These are phyloP conservation scores for Russula compacta DNA, from an alignment of 768 basidiomycete genomes.

Conservation along the genomic window DNA sequence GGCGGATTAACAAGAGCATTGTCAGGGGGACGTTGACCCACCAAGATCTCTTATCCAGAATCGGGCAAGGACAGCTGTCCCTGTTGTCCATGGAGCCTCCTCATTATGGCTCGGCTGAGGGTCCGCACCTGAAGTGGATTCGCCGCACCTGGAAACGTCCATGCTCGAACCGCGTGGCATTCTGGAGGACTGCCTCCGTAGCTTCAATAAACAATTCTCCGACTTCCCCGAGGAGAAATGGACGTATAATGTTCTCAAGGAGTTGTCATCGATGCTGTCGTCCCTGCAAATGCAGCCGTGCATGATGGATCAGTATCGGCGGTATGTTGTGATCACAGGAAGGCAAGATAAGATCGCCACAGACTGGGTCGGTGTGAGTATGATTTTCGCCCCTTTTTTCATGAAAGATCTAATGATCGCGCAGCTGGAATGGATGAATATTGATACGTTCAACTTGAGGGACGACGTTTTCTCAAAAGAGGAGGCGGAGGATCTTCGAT, in stretches of 20 bases:
- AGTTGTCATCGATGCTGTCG: conserved; percentile 28
- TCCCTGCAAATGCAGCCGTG: conserved; percentile 53
- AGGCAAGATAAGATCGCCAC: conserved; percentile 26
- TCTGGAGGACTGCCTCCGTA: conserved; percentile 35
- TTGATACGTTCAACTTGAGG: conserved; percentile 43
- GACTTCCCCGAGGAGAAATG: conserved; percentile 31
- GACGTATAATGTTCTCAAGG: conserved; percentile 32
- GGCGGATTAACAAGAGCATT: conserved; percentile 6
- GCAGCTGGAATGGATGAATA: conserved; percentile 48
- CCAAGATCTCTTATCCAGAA: conserved; percentile 34
- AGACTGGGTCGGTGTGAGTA: conserved; percentile 42
- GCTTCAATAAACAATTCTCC: conserved; percentile 33
- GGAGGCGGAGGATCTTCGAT: conserved; percentile 11
- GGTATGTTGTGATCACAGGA: conserved; percentile 51
- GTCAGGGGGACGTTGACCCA: conserved; percentile 17
- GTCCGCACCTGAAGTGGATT: conserved; percentile 6
- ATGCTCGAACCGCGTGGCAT: conserved; percentile 31
- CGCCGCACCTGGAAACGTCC: conserved; percentile 1
- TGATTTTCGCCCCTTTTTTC: conserved; percentile 1
- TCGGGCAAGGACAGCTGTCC: conserved; percentile 50
- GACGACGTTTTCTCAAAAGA: conserved; percentile 41
- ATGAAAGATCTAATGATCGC: conserved; percentile 4
- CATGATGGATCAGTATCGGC: conserved; percentile 51
- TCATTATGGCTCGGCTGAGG: conserved; percentile 21
- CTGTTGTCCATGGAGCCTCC: conserved; percentile 41